A percentile compares a stretch with the other conserved stretches of the same genome.
Conservation (phyloP, 2,329 filamentous ascomycete genomes). For the Ophiocordyceps sinensis region DNA sequence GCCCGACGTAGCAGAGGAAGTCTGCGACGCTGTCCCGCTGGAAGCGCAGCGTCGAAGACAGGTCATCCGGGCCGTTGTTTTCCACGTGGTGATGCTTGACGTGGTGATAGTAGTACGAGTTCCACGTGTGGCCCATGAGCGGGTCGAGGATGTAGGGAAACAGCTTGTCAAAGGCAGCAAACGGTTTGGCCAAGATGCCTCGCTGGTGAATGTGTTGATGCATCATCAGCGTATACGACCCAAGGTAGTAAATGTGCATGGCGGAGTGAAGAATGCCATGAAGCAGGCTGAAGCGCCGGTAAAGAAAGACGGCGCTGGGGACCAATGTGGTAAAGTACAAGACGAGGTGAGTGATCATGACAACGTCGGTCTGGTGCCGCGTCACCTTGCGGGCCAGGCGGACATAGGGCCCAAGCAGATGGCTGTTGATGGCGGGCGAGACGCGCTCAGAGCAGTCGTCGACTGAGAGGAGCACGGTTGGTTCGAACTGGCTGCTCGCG, state of each 20-base stretch:
- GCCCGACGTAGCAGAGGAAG: conserved; percentile 57
- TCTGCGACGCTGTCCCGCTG: conserved; percentile 53
- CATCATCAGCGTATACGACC: conserved; percentile 67
- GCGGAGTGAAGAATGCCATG: conserved; percentile 52
- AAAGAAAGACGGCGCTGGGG: conserved; percentile 53
- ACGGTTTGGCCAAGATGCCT: conserved; percentile 46
- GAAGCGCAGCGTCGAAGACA: conserved; percentile 63
- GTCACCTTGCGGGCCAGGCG: conserved; percentile 39
- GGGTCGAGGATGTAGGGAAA: conserved; percentile 67
- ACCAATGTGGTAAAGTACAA: conserved; percentile 57
- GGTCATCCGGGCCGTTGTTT: conserved; percentile 62
- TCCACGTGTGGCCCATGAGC: conserved; percentile 72
- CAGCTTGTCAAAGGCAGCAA: conserved; percentile 40
- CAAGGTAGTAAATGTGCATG: conserved; percentile 55
- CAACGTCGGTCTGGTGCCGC: conserved; percentile 55
- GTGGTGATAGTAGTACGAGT: conserved; percentile 74
- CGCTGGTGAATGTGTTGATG: conserved; percentile 74
- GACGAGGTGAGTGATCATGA: conserved; percentile 64
- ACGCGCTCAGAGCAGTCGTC: conserved; percentile 24
- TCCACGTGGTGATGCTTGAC: conserved; percentile 79
- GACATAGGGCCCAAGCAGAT: conserved; percentile 46
- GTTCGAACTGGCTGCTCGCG: conserved; percentile 24
- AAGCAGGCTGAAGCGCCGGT: conserved; percentile 48
- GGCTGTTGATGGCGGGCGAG: conserved; percentile 25
- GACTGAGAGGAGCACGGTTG: conserved; percentile 27